Base-by-base conservation (phyloP, 2,329 filamentous ascomycete species). In the Aureobasidium melanogenum region DNA sequence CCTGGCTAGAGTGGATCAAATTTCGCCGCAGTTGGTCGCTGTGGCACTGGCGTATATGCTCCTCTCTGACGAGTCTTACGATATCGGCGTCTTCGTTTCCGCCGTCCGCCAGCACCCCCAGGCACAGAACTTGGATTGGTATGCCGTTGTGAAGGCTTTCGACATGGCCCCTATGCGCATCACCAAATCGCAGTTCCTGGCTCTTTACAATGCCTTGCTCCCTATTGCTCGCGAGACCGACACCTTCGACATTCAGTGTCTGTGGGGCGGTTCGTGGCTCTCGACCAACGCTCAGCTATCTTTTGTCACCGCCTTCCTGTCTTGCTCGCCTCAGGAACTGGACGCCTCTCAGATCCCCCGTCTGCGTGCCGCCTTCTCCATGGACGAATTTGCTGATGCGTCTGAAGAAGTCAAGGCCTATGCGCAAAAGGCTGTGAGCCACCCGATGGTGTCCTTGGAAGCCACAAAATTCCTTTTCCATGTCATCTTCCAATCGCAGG, bases 251-350 rank as follows among this genome's bases (percentile, higher is more conserved):
- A 88, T 99, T 47, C 91, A 97, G 72, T 82, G 82, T 41, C 79
- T 99, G 24, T 97, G 94, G 92, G 92, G 92, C 8, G 69, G 84
- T 64, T 60, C 64, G 43, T 99, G 95, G 93, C 85, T 87, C 64
- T 84, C 95, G 66, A 84, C 88, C 15, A 86, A 96, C 64, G 90
- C 94, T 0, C 93, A 97, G 66, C 78, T 99, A 38, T 95, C 92
- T n/a, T 97, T 97, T 71, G 84, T 97, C 59, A 88, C 88, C 65
- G 91, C 91, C 19, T 97, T 93, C 71, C 81, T 93, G 24, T 89
- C 88, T 4, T 82, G 92, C 61, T 84, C 83, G 14, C 82, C 87
- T 0, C 84, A 89, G 30, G 84, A 92, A 68, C 81, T 96, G 28
- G 91, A 97, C 71, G 88, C 90, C 3, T 88, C 86, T 14, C 88